These are phyloP conservation scores for Priceomyces medius DNA, from an alignment of 805 yeast species.

Conservation along the genomic window DNA sequence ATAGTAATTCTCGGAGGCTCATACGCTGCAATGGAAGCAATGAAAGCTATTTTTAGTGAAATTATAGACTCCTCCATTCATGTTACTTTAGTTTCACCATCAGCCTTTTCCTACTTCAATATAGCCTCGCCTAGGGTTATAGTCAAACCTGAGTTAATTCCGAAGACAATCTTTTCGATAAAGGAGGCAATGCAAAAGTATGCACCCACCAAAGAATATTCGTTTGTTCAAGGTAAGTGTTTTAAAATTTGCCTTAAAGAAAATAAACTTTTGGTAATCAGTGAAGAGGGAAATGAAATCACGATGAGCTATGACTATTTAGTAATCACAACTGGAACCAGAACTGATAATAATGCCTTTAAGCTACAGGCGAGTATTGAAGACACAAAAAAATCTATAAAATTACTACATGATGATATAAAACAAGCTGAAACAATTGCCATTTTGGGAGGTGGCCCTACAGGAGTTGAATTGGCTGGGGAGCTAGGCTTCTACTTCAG, in stretches of 20 bases:
- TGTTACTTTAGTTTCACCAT: conserved; percentile 25
- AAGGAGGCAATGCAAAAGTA: conserved; percentile 13
- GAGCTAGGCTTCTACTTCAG: conserved; percentile 26
- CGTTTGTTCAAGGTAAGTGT: conserved; percentile 25
- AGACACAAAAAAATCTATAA: conserved; percentile 8
- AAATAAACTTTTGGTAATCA: conserved; percentile 9
- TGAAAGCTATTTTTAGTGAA: conserved; percentile 13
- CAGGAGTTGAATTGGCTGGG: conserved; percentile 39
- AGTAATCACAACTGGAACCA: conserved; percentile 34
- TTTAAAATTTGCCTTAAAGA: conserved; percentile 22
- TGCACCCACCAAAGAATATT: conserved; percentile 10
- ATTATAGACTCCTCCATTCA: conserved; percentile 8
- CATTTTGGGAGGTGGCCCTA: conserved; percentile 36
- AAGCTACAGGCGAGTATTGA: conserved; percentile 20
- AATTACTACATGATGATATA: conserved; percentile 14
- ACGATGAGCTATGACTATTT: conserved; percentile 26
- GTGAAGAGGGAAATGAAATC: neutral
- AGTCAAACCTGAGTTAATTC: conserved; percentile 19
- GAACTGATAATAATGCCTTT: conserved; percentile 18
- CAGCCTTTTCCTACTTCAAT: conserved; percentile 20
- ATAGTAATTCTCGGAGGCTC: conserved; percentile 36
- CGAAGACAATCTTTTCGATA: conserved; percentile 16
- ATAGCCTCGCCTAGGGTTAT: conserved; percentile 32
- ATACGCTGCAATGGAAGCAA: conserved; percentile 30
- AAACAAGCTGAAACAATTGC: conserved; percentile 27